These are phyloP conservation scores for Exserohilum turcica DNA, from an alignment of 2,329 filamentous ascomycete species.

Conservation along the genomic window DNA sequence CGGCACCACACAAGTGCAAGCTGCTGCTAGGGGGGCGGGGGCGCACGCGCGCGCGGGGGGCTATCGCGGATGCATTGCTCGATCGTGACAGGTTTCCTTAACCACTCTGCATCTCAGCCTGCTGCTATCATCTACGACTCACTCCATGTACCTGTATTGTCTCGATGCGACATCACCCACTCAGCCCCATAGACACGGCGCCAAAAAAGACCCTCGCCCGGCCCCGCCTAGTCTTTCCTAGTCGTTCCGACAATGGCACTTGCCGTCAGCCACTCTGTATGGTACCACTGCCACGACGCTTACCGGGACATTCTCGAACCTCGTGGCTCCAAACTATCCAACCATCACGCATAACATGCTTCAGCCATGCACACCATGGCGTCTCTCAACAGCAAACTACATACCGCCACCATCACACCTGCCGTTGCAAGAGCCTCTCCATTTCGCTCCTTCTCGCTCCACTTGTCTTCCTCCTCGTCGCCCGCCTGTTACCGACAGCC, in stretches of 20 bases:
- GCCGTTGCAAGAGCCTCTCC: conserved; percentile 6
- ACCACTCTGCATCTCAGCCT: no score
- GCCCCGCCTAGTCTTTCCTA: conserved; percentile 19
- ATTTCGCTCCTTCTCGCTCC: conserved; percentile 6
- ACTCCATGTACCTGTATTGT: no score
- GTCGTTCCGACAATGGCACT: conserved; percentile 17
- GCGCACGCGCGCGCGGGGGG: no score
- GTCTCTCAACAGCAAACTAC: conserved; percentile 11
- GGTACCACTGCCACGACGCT: background rate
- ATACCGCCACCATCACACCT: background rate
- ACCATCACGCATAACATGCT: conserved; percentile 15
- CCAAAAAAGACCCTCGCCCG: conserved; percentile 15
- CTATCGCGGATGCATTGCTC: background rate
- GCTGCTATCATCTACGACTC: no score
- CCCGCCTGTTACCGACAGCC: background rate
- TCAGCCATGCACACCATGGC: conserved; percentile 18
- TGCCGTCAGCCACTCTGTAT: conserved; percentile 24
- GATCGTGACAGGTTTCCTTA: conserved; percentile 1
- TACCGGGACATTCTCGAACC: conserved; percentile 20
- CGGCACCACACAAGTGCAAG: no score
- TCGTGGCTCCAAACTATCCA: conserved; percentile 16
- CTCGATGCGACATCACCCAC: no score
- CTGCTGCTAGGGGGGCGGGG: no score
- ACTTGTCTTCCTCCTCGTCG: background rate
- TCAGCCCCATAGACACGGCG: conserved; percentile 5